Percentiles rank a stretch among this genome's conserved stretches.
phyloP scores from a whole-genome alignment of 1,284 basidiomycete species.

The Laetiporus sulphureus region DNA sequence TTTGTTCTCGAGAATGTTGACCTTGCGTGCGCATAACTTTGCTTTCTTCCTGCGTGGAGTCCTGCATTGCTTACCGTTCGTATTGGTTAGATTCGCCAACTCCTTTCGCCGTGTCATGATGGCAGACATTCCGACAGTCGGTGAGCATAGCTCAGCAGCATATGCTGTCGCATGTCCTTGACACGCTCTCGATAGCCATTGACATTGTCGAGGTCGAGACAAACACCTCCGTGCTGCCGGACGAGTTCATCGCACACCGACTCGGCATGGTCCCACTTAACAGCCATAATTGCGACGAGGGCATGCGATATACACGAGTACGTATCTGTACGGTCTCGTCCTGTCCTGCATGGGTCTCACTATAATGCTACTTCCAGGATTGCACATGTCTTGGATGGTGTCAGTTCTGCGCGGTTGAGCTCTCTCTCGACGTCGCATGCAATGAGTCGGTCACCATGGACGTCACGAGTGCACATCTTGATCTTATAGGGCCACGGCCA shows the following conservation, averaged over 20 bases:
- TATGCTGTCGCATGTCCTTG: not conserved
- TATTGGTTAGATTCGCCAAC: slow-evolving; percentile 68
- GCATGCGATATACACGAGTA: slow-evolving; percentile 77
- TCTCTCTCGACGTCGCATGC: slow-evolving; percentile 70
- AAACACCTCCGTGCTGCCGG: slow-evolving; percentile 92
- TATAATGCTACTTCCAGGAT: slow-evolving; percentile 47
- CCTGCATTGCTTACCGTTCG: slow-evolving; percentile 7
- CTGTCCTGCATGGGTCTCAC: not conserved
- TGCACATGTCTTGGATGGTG: slow-evolving; percentile 80
- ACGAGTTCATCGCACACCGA: slow-evolving; percentile 97
- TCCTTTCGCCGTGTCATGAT: slow-evolving; percentile 87
- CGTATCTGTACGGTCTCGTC: no score
- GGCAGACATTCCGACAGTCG: slow-evolving; percentile 92
- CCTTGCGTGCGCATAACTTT: slow-evolving; percentile 56
- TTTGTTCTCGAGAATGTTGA: slow-evolving; percentile 93
- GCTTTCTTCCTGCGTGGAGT: slow-evolving; percentile 1
- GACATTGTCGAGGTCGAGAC: slow-evolving; percentile 92
- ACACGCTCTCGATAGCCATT: slow-evolving; percentile 56
- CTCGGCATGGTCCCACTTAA: slow-evolving; percentile 92
- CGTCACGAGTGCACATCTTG: slow-evolving; percentile 75
- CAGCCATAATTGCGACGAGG: slow-evolving; percentile 80
- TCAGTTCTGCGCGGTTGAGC: slow-evolving; percentile 73
- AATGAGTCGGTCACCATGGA: slow-evolving; percentile 65
- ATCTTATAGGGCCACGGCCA: slow-evolving; percentile 34
- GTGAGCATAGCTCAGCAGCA: slow-evolving; percentile 56